phyloP scores from a whole-genome alignment of 1,284 basidiomycete genomes.

The Ustilago trichophora region DNA sequence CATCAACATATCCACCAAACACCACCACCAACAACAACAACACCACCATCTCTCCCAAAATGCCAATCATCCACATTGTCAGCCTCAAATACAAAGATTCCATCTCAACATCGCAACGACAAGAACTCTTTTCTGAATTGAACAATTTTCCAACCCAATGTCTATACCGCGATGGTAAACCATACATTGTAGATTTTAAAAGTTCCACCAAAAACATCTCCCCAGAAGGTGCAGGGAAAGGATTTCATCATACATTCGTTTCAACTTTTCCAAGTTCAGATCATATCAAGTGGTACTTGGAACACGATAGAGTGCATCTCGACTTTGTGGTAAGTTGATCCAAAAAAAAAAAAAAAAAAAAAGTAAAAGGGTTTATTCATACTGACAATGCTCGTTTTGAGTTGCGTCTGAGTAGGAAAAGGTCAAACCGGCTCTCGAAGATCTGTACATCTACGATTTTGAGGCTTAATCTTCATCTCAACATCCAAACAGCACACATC shows the following conservation, averaged over 20 bases:
- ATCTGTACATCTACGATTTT: conserved; percentile 49
- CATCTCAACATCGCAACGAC: conserved; percentile 8
- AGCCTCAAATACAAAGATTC: conserved; percentile 44
- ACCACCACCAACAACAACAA: no score
- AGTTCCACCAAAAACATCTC: conserved; percentile 40
- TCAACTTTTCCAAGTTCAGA: conserved; percentile 36
- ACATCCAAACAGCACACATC: no score
- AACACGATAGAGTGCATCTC: conserved; percentile 40
- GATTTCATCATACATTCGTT: conserved; percentile 48
- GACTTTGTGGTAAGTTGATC: conserved; percentile 39
- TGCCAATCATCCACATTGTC: conserved; percentile 50
- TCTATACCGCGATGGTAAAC: conserved; percentile 20
- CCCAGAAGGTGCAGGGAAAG: conserved; percentile 41
- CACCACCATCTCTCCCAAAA: not conserved
- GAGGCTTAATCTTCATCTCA: conserved; percentile 3
- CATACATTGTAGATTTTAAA: conserved; percentile 47
- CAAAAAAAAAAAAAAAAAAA: no score
- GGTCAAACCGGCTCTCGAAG: conserved; percentile 31
- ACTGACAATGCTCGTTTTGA: no score
- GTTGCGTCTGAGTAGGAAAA: conserved; percentile 24
- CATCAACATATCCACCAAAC: no score
- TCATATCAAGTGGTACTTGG: conserved; percentile 43
- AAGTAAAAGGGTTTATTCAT: no score
- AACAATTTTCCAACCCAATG: conserved; percentile 19
- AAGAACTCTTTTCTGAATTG: conserved; percentile 30